Conservation (phyloP, 2,329 filamentous ascomycete species). For the Immersiporthe knoxdaviesiana region DNA sequence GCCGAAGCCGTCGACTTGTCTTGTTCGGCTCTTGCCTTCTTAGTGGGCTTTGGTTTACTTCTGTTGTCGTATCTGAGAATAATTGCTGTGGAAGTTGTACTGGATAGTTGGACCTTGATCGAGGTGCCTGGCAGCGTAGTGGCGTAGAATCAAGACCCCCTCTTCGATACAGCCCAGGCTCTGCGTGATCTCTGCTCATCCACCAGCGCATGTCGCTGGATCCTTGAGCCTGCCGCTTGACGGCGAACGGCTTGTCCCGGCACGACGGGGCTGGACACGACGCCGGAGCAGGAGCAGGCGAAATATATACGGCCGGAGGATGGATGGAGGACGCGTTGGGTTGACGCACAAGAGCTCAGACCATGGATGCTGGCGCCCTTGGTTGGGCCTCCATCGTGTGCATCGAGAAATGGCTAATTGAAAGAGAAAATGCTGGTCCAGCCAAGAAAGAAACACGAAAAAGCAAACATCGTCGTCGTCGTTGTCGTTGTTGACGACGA, state of each 20-base stretch:
- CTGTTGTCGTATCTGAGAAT: not conserved
- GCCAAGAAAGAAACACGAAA: too few species aligned
- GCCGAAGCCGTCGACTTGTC: not conserved
- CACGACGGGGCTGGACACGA: not conserved
- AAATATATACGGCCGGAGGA: not conserved
- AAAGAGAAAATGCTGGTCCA: not conserved
- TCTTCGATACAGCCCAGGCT: not conserved
- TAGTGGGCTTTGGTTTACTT: not conserved
- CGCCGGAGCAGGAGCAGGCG: not conserved
- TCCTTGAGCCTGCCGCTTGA: not conserved
- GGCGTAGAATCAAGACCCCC: not conserved
- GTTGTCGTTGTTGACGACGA: not conserved
- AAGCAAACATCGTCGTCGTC: too few species aligned
- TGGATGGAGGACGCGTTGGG: not conserved
- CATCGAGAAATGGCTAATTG: not conserved
- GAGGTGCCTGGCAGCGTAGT: not conserved
- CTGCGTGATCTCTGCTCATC: not conserved
- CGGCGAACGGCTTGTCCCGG: not conserved
- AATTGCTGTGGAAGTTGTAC: not conserved
- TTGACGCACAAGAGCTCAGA: not conserved
- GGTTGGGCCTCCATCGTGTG: not conserved
- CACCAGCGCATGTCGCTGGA: not conserved
- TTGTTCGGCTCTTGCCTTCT: not conserved
- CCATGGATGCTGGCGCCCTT: not conserved
- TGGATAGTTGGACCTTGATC: not conserved